Evolutionary conservation across 371 early-diverging fungal genomes (phyloP), one percentile per base, ranked within the genome.

Genomic region (Mortierella sp.): DNA sequence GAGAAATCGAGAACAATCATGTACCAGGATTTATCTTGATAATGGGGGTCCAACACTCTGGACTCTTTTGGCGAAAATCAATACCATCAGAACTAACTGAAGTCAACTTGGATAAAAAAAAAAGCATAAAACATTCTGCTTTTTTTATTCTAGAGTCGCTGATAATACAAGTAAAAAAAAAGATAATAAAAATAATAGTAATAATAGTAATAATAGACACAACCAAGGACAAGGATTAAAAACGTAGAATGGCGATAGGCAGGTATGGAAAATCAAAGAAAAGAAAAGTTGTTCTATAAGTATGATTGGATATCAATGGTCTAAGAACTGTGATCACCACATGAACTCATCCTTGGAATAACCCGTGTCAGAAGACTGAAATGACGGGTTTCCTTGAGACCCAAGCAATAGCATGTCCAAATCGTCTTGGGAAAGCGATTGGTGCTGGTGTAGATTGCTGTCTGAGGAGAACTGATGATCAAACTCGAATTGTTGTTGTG

Each of bases 381-480:
- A 67, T 19, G 60, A 45, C n/a, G 36, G 28, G 43, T 47, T 58
- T 10, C 40, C 55, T 36, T 66, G 67, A 0, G 69, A 43, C 11
- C 73, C 65, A 57, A 64, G 57, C 24, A 73, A 24, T 10, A 78
- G 13, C 63, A 77, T 69, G 24, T 77, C 78, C 36, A 77, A 33
- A 58, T 77, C 78, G 33, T 72, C 78, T 41, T 77, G 73, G 4
- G 73, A 72, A 19, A 69, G 47, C 3, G 61, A 43, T 36, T 58
- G 71, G 0, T 63, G 77, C 5, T 69, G 69, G 5, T 50, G 21
- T 40, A 58, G 11, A 19, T 62, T 32, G 4, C 53, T 32, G 1
- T 60, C 71, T 15, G 48, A 22, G 1, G 63, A 2, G 47, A 67
- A 67, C 7, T 60, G 43, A 21, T 60, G 50, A 19, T 74, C 74